A percentile compares a stretch with the other conserved stretches of the same genome.
phyloP scores from a whole-genome alignment of 2,329 filamentous ascomycete species.

The Neopestalotiopsis clavispora region DNA sequence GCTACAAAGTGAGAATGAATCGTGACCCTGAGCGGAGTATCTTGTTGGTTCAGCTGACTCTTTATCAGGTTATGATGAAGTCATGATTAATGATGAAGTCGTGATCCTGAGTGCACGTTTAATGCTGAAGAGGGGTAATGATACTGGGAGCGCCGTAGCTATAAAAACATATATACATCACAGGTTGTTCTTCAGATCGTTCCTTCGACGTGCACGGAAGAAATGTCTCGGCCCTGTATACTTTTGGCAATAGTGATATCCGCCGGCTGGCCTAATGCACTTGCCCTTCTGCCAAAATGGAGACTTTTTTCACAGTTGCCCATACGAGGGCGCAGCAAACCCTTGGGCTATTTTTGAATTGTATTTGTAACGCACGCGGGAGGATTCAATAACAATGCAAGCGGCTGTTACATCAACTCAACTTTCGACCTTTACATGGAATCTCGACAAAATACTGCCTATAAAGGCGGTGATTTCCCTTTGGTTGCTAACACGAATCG shows the following conservation, averaged over 20 bases:
- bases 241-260: not conserved
- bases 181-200: too few relatives aligned
- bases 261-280: not conserved
- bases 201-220: too few relatives aligned
- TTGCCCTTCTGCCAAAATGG: not conserved
- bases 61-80: too few relatives aligned
- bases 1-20: too few relatives aligned
- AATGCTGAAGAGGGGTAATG: too few relatives aligned
- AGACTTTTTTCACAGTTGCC: not conserved
- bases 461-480: not conserved
- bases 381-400: not conserved
- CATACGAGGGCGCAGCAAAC: slow-evolving; percentile 2
- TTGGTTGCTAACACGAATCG: not conserved
- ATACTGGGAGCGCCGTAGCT: too few relatives aligned
- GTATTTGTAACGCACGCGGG: not conserved
- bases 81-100: too few relatives aligned
- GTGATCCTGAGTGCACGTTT: too few relatives aligned
- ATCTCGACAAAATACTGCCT: not conserved
- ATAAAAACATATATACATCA: too few relatives aligned
- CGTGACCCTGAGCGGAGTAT: too few relatives aligned
- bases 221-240: not conserved
- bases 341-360: not conserved
- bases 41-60: too few relatives aligned
- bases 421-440: not conserved
- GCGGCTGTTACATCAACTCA: not conserved